Base-by-base conservation (phyloP, 176 grass and related monocot genomes). In the Triticum urartu region DNA sequence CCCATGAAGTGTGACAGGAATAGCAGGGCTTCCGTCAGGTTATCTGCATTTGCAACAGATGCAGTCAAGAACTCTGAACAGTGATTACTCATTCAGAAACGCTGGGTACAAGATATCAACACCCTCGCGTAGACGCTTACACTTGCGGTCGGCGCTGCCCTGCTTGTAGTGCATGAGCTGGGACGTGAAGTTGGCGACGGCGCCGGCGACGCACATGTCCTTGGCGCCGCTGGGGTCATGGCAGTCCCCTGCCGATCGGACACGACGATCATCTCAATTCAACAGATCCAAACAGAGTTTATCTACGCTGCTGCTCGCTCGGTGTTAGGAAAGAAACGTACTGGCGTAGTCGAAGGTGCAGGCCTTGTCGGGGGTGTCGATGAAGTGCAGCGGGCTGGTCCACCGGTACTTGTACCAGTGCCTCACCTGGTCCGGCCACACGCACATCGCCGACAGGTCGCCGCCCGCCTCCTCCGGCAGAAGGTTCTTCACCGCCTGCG, bases 1-100 rank as follows among this genome's bases (percentile, higher is more conserved):
- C 95, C 95, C 91, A 93, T 98, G 89, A 98, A 98, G 81, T 98
- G 95, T 2, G 95, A 93, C 63, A 95, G 68, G 79, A 98, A 98
- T 13, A 98, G 4, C 79, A 98, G 83, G 22, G 95, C 93, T 77
- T 98, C 93, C 0, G 95, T 98, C 85, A 95, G 33, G 85, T 95
- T 98, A 80, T 98, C 95, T 98, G 83, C 13, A 20, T 73, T 78
- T 24, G 63, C 32, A 79, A 11, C 20, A 15, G 9, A 62, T 7
- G 7, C 26, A 20, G 63, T 90, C 30, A 82, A 82, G 20, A 77
- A 13, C 40, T 82, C 22, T 56, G 7, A 64, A 10, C 24, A 26
- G 11, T 48, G 14, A 42, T 0, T 0, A 9, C 3, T 34, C 3
- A 67, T 1, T 1, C 13, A 80, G 0, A 45, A 42, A 0, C n/a